Base-by-base conservation (phyloP, 2,329 filamentous ascomycete species). In the Pyricularia pennisetigena region DNA sequence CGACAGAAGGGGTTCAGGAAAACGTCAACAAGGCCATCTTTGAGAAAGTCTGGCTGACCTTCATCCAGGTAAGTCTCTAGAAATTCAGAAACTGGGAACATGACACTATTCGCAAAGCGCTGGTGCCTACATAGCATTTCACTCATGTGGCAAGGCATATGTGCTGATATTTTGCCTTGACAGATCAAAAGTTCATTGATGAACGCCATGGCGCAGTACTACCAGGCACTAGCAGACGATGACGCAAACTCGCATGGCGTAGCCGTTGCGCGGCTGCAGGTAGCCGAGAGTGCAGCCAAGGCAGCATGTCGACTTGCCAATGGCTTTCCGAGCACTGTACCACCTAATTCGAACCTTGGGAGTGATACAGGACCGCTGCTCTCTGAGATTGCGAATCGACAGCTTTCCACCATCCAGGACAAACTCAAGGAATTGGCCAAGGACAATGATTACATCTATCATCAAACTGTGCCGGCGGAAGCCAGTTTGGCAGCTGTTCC, bases 401-500 rank as follows among this genome's bases (percentile, higher is more conserved):
- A 98, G 73, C 79, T 91, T 30, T 83, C 90, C 0, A 90, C 88
- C 35, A 90, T 97, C 3, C 91, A 97, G 75, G 91, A 94, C 70
- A 94, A 91, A 76, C 81, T 97, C 26, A 82, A 83, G 23, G 89
- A 92, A 70, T 84, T 94, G 66, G 84, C 86, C 72, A 97, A 97
- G 74, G 95, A 99, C 78, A 99, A 99, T 73, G 95, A 99, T 76
- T 98, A 95, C 78, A 97, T 99, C 76, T 99, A 99, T 75, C 95
- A 99, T 76, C 93, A 98, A 73, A 89, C 88, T 1, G 90, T 99
- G 1, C 94, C 95, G 0, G 89, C 90, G 10, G 93, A 97, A 77
- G 91, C 93, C 4, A 90, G 90, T 30, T 81, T 99, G 14, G 82
- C 92, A 1, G 85, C 90, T 0, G 93, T 99, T 65, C 86, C 93